Evolutionary conservation across 2,329 filamentous ascomycete genomes (phyloP).

Genomic region (Penicillium griseofulvum): DNA sequence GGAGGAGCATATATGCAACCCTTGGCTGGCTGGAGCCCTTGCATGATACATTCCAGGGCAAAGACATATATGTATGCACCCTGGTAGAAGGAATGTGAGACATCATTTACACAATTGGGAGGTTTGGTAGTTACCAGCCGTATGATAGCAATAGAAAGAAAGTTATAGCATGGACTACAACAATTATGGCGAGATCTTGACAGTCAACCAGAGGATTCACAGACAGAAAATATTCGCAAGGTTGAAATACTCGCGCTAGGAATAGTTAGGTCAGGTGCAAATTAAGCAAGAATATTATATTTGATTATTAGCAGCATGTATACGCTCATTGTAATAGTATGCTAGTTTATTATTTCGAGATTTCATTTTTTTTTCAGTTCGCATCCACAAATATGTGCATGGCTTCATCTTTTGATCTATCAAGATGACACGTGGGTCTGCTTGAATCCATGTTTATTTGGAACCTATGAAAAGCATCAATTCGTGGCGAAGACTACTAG

Average conservation of each 20-base stretch:
- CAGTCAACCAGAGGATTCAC: background rate
- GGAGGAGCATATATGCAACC: background rate
- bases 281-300: background rate
- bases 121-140: slow-evolving; percentile 8
- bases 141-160: background rate
- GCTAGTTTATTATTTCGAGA: background rate
- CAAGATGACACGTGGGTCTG: background rate
- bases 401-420: background rate
- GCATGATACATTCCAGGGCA: slow-evolving; percentile 14
- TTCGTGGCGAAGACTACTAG: no score
- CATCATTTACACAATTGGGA: background rate
- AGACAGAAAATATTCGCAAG: background rate
- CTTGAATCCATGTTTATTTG: no score
- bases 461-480: no score
- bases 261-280: background rate
- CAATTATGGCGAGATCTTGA: background rate
- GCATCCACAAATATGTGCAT: background rate
- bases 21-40: background rate
- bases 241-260: background rate
- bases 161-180: background rate
- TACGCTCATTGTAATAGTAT: no score
- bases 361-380: background rate
- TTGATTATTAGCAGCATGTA: no score
- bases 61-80: slow-evolving; percentile 12
- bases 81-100: slow-evolving; percentile 18